Base-by-base conservation (phyloP, 2,329 filamentous ascomycete species). In the Aspergillus luchuensis region DNA sequence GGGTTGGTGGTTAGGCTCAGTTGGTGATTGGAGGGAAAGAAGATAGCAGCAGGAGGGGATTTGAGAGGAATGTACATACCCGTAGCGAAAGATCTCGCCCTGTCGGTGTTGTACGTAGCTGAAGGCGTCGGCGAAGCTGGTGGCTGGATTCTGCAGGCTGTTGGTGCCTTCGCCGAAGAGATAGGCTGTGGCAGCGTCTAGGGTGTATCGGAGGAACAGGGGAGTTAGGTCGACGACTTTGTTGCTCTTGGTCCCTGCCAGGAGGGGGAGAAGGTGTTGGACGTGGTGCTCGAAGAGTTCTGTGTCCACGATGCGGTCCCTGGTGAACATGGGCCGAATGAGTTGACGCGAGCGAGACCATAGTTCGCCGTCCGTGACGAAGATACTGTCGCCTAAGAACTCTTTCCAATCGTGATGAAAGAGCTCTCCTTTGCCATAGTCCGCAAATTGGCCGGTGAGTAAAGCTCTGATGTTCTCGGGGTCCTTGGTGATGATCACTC, bases 391-490 rank as follows among this genome's bases (percentile, higher is more conserved):
- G n/a, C 92, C 92, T 19, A 97, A 79, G 67, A 96, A 96, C 13
- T 87, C 85, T 59, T 85, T 82, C 89, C 90, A 96, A 55, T 92
- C 89, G 8, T 76, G 67, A 68, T 93, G 89, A 78, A 96, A 96
- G 21, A 69, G 36, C 55, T 76, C 68, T 8, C 92, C 92, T 77
- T 97, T 97, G 64, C 92, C 93, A 72, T 88, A 97, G 71, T 96
- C 91, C 43, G 79, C 78, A 71, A 97, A 97, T 71, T 97, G 91
- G 1, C 89, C 90, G 0, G 92, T 91, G n/a, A 97, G 81, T 21
- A 97, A 84, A 5, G 93, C 91, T 75, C 97, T 96, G 79, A 96
- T 90, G 72, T 97, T 97, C 70, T 96, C 91, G 0, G 90, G 90
- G 67, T 97, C 92, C 5, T 85, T 85, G 0, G 93, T 97, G 70